These are phyloP conservation scores for Dactylellina drechsleri DNA, from an alignment of 2,329 filamentous ascomycete genomes.

Conservation along the genomic window DNA sequence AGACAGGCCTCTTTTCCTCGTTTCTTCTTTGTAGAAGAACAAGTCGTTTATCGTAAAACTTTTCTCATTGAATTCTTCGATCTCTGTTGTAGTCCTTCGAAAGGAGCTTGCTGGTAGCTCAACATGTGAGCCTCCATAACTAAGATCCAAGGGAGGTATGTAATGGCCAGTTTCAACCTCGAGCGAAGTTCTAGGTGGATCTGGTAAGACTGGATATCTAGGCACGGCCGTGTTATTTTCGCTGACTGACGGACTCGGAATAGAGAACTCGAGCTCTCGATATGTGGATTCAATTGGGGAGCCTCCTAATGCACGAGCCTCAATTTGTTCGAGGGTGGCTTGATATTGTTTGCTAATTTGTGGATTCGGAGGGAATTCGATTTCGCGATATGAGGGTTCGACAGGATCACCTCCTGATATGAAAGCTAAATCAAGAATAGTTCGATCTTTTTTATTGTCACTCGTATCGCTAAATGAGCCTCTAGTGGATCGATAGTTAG, in stretches of 20 bases:
- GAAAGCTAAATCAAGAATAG: too few species aligned
- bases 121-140: too few species aligned
- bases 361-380: too few species aligned
- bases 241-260: neutral
- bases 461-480: conserved; percentile 1
- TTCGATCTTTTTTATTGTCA: neutral
- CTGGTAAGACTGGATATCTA: neutral
- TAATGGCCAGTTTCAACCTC: too few species aligned
- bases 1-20: neutral
- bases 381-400: too few species aligned
- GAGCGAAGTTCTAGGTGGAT: neutral
- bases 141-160: too few species aligned
- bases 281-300: neutral
- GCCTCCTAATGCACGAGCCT: conserved; percentile 3
- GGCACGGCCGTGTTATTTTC: neutral
- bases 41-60: neutral
- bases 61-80: neutral
- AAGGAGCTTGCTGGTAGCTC: too few species aligned
- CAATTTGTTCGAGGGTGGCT: neutral
- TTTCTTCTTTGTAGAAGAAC: conserved; percentile 2
- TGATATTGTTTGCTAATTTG: neutral
- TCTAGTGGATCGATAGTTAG: neutral
- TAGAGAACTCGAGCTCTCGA: neutral
- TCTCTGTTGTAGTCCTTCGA: too few species aligned
- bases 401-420: too few species aligned